A percentile compares a stretch with the other conserved stretches of the same genome.
Evolutionary conservation across 2,329 filamentous ascomycete genomes (phyloP).

Genomic region (Aspergillus sergii): DNA sequence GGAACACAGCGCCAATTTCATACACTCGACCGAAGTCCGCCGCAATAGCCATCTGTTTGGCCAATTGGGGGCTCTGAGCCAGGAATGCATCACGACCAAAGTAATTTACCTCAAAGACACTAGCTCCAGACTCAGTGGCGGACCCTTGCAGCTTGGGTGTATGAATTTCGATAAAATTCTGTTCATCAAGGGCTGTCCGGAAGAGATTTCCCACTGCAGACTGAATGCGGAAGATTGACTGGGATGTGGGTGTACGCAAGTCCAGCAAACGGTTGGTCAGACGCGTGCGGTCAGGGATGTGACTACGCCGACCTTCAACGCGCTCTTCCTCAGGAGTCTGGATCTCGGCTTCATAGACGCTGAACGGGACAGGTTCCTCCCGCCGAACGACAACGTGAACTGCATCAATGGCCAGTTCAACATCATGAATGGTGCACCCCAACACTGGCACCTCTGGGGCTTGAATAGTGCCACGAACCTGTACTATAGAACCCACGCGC

Average conservation of each 20-base stretch:
- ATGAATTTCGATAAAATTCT: conserved; percentile 89
- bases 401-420: conserved; percentile 73
- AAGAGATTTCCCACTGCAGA: conserved; percentile 79
- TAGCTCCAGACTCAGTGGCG: conserved; percentile 87
- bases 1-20: conserved; percentile 87
- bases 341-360: conserved; percentile 70
- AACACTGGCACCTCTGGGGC: conserved; percentile 73
- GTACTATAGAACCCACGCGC: conserved; percentile 74
- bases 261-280: conserved; percentile 79
- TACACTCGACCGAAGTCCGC: conserved; percentile 89
- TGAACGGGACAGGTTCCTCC: conserved; percentile 67
- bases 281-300: conserved; percentile 72
- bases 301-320: conserved; percentile 59
- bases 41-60: conserved; percentile 90
- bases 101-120: conserved; percentile 90
- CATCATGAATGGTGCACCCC: conserved; percentile 72
- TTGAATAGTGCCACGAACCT: conserved; percentile 73
- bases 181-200: conserved; percentile 71
- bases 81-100: conserved; percentile 85
- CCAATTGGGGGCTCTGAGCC: conserved; percentile 87
- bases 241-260: conserved; percentile 80
- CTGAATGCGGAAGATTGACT: conserved; percentile 85
- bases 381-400: conserved; percentile 65
- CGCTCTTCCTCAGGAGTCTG: conserved; percentile 58
- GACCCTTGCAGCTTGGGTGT: conserved; percentile 89